These are phyloP conservation scores for Prunus kanzakura DNA, from an alignment of 306 rosid species.

Conservation along the genomic window DNA sequence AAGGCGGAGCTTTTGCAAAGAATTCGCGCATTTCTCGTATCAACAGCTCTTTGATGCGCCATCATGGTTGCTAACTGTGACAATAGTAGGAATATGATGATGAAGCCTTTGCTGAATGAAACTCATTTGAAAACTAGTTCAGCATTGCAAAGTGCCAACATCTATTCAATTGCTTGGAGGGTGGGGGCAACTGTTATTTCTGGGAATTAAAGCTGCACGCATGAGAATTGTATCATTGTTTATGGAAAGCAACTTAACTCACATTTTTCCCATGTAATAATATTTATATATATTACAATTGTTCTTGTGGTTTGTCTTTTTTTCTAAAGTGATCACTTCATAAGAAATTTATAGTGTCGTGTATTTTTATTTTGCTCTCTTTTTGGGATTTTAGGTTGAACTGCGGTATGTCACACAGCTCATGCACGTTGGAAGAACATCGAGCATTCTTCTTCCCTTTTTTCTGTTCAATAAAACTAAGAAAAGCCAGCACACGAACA, in stretches of 20 bases:
- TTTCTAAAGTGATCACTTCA: too few relatives aligned
- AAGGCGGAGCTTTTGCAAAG: conserved; percentile 87
- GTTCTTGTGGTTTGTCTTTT: too few relatives aligned
- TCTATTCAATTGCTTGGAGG: background rate
- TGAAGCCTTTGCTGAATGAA: background rate
- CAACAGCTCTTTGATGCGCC: conserved; percentile 51
- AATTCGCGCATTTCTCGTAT: conserved; percentile 62
- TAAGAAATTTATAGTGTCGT: too few relatives aligned
- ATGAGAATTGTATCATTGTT: background rate
- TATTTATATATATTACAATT: background rate
- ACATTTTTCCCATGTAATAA: background rate
- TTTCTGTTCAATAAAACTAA: too few relatives aligned
- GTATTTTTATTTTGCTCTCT: too few relatives aligned
- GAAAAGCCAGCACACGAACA: too few relatives aligned
- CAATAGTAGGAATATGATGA: background rate
- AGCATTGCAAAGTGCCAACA: background rate
- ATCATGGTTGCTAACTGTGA: background rate
- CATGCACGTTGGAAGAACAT: too few relatives aligned
- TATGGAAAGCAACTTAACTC: background rate
- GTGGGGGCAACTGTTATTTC: background rate
- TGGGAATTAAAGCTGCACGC: conserved; percentile 4
- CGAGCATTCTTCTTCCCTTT: too few relatives aligned
- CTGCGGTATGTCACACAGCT: too few relatives aligned
- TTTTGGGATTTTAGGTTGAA: too few relatives aligned
- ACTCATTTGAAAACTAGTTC: background rate